Evolutionary conservation across 1,284 basidiomycete genomes (phyloP).

Genomic region (Rhodotorula sp.): DNA sequence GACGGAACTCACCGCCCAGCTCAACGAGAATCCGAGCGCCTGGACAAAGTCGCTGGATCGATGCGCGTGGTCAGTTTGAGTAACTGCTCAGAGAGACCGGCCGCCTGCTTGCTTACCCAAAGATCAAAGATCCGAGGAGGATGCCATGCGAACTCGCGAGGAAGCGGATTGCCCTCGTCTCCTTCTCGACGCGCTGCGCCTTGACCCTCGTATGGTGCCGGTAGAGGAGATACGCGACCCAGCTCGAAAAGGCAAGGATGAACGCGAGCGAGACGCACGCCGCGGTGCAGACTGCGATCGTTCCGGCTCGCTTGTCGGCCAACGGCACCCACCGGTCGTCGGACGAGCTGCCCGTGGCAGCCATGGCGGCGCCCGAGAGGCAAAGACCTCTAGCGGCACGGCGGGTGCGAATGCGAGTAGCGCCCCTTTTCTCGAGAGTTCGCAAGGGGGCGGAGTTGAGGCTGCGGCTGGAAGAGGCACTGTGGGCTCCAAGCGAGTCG

Average conservation of each 20-base stretch:
- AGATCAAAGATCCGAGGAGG: conserved; percentile 5
- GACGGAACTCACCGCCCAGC: conserved; percentile 1
- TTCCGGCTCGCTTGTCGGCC: conserved; percentile 5
- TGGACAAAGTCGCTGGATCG: conserved; percentile 12
- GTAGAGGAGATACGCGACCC: conserved; percentile 6
- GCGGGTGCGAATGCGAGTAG: background rate
- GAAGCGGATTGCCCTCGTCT: conserved; percentile 18
- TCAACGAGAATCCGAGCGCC: conserved; percentile 23
- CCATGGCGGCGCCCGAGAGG: background rate
- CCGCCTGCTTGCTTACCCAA: background rate
- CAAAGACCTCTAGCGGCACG: background rate
- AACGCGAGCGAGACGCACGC: conserved; percentile 11
- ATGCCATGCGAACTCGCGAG: conserved; percentile 11
- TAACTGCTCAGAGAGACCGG: too few relatives aligned
- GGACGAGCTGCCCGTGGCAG: background rate
- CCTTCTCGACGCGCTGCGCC: background rate
- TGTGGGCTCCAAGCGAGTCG: background rate
- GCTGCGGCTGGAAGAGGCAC: background rate
- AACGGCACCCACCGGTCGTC: conserved; percentile 11
- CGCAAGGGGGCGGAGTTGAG: background rate
- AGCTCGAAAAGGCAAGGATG: background rate
- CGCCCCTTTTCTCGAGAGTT: too few relatives aligned
- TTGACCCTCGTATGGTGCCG: background rate
- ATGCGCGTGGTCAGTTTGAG: background rate
- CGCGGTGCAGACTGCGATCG: conserved; percentile 17